Percentiles rank a stretch among this genome's conserved stretches.
Conservation (phyloP, 805 yeast species). For the Brettanomyces nanus region DNA sequence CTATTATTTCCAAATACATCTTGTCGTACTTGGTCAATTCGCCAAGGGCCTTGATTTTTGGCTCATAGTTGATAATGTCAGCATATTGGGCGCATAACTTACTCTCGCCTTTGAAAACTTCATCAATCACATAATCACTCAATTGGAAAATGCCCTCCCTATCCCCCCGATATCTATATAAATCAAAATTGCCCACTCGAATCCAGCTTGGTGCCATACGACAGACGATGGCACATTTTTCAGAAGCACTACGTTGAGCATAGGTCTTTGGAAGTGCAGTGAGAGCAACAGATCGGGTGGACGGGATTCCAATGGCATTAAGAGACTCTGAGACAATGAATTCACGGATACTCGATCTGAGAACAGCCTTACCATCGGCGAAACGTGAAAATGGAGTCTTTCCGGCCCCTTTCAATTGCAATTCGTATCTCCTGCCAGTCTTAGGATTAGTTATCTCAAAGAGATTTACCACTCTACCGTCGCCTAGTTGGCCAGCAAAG, state of each 20-base stretch:
- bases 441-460: slow-evolving; percentile 53
- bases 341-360: slow-evolving; percentile 83
- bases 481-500: slow-evolving; percentile 97
- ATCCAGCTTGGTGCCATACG: slow-evolving; percentile 85
- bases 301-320: slow-evolving; percentile 73
- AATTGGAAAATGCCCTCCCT: slow-evolving; percentile 51
- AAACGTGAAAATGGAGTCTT: slow-evolving; percentile 86
- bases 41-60: slow-evolving; percentile 18
- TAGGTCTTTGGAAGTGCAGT: slow-evolving; percentile 63
- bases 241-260: slow-evolving; percentile 67
- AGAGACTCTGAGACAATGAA: slow-evolving; percentile 78
- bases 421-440: slow-evolving; percentile 40
- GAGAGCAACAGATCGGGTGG: slow-evolving; percentile 75
- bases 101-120: slow-evolving; percentile 40
- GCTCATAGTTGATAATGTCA: slow-evolving; percentile 25
- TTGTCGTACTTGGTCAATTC: slow-evolving; percentile 54
- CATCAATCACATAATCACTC: slow-evolving; percentile 64
- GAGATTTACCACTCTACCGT: slow-evolving; percentile 81
- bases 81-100: slow-evolving; percentile 18
- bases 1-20: slow-evolving; percentile 61
- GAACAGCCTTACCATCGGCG: slow-evolving; percentile 94
- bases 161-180: slow-evolving; percentile 68
- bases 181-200: slow-evolving; percentile 81
- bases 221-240: slow-evolving; percentile 77
- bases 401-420: slow-evolving; percentile 91